These are phyloP conservation scores for Sporobolomyces roseus DNA, from an alignment of 768 basidiomycete genomes.

Conservation along the genomic window DNA sequence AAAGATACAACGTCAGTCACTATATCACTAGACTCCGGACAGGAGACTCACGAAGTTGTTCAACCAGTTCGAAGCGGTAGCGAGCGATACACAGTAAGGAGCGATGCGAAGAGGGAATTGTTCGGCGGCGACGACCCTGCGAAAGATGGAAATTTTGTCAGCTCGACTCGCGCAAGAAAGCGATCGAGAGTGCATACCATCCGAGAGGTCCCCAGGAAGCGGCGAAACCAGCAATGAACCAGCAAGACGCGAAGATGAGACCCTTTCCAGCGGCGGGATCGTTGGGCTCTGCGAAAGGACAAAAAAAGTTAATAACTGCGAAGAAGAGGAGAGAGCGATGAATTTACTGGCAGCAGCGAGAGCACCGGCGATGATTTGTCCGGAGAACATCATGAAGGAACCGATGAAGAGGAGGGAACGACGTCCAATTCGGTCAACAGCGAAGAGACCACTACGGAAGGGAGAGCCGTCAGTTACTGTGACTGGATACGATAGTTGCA, in stretches of 20 bases:
- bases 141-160: not conserved
- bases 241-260: constrained; percentile 38
- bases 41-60: constrained; percentile 28
- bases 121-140: constrained; percentile 18
- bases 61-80: constrained; percentile 39
- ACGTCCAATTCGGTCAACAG: constrained; percentile 34
- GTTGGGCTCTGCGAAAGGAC: no score
- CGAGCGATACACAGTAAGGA: constrained; percentile 36
- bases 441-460: constrained; percentile 23
- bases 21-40: no score
- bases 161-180: not conserved
- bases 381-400: constrained; percentile 36
- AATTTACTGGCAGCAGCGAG: no score
- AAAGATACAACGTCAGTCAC: not conserved
- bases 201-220: constrained; percentile 14
- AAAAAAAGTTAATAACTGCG: constrained; percentile 6
- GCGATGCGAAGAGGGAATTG: constrained; percentile 40
- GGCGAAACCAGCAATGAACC: constrained; percentile 37
- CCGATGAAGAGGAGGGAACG: constrained; percentile 34
- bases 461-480: not conserved
- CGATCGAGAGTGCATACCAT: not conserved
- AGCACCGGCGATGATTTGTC: constrained; percentile 28
- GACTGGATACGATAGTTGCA: not conserved
- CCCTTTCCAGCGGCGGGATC: constrained; percentile 35
- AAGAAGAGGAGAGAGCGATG: not conserved